A percentile compares a stretch with the other conserved stretches of the same genome.
These are phyloP conservation scores for Trichoderma reesei DNA, from an alignment of 495 filamentous ascomycete genomes.

Conservation along the genomic window DNA sequence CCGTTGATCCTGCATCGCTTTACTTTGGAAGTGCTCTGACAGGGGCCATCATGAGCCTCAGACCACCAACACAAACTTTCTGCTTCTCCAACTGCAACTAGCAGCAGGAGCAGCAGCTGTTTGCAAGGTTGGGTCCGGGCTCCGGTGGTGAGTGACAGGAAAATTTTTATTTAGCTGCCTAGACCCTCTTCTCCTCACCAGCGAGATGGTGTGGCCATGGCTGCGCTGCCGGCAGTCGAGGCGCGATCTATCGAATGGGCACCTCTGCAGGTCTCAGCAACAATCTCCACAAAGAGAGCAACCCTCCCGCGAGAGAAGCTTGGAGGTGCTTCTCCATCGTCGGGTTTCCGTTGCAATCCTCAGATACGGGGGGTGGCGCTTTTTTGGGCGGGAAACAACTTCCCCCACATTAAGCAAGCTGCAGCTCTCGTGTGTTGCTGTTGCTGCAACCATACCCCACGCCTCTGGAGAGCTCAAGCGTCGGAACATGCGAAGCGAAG, in stretches of 20 bases:
- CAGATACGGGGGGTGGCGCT: background rate
- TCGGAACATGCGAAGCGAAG: background rate
- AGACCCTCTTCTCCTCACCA: constrained; percentile 8
- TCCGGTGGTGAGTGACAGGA: background rate
- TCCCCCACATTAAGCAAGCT: constrained; percentile 3
- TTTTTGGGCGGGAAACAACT: background rate
- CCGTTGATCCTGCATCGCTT: background rate
- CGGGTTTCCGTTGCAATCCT: background rate
- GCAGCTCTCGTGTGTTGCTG: background rate
- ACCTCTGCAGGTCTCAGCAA: background rate
- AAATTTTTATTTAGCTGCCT: constrained; percentile 9
- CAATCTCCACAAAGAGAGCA: background rate
- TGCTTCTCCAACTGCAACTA: background rate
- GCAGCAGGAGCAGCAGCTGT: background rate
- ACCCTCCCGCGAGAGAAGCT: background rate
- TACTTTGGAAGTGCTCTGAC: background rate
- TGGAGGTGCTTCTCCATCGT: background rate
- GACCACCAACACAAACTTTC: background rate
- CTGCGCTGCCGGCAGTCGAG: constrained; percentile 5
- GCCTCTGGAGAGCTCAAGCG: background rate
- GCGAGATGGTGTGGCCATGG: background rate
- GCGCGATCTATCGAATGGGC: constrained; percentile 4
- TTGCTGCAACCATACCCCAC: background rate
- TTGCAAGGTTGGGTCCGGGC: background rate
- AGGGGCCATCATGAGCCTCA: background rate